These are phyloP conservation scores for Diaporthe amygdali DNA, from an alignment of 2,329 filamentous ascomycete genomes.

Conservation along the genomic window DNA sequence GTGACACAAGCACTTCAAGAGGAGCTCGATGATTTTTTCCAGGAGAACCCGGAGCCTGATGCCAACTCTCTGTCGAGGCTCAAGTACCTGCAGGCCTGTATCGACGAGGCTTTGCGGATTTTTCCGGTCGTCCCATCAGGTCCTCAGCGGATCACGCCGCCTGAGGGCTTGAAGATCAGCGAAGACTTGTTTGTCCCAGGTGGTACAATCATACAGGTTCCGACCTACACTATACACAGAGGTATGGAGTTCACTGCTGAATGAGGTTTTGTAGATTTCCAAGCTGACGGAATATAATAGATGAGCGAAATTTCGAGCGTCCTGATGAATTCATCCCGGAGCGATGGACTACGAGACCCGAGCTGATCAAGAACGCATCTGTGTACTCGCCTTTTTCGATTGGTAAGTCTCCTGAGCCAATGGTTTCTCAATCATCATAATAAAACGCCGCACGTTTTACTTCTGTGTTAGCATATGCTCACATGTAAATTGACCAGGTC, in stretches of 20 bases:
- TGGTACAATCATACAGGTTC: constrained; percentile 11
- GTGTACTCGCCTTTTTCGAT: constrained; percentile 22
- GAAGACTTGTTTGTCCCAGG: constrained; percentile 18
- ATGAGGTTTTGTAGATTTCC: accelerated
- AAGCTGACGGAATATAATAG: background rate
- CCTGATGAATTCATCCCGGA: constrained; percentile 39
- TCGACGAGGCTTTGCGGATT: constrained; percentile 22
- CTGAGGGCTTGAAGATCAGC: constrained; percentile 9
- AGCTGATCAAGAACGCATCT: constrained; percentile 31
- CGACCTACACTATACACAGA: constrained; percentile 18
- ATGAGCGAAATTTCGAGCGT: constrained; percentile 26
- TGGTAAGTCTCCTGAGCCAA: background rate
- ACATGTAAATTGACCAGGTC: background rate
- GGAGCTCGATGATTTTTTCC: constrained; percentile 15
- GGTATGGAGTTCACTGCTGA: background rate
- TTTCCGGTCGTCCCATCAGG: constrained; percentile 16
- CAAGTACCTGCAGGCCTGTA: constrained; percentile 17
- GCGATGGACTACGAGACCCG: constrained; percentile 37
- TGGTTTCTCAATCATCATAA: background rate
- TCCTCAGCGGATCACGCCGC: constrained; percentile 2
- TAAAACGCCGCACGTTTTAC: background rate
- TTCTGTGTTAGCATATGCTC: background rate
- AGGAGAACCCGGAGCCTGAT: background rate
- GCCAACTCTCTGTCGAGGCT: constrained; percentile 7
- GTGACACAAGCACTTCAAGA: background rate